Evolutionary conservation across 768 basidiomycete species (phyloP).

Genomic region (Tylopilus vinaceipallidus): DNA sequence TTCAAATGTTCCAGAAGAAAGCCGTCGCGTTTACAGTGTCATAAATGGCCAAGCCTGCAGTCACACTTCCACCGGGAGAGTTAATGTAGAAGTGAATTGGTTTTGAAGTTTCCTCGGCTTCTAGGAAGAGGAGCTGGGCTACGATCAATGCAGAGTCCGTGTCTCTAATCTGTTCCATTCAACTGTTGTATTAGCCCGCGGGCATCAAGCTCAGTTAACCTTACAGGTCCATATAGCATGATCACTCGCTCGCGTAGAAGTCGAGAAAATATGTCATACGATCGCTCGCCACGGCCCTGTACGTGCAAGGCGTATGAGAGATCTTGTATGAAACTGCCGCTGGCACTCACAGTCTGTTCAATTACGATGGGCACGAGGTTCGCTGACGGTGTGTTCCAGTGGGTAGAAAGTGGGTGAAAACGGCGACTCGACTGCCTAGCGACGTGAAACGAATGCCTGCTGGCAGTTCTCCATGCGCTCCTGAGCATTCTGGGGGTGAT

Average conservation of each 20-base stretch:
- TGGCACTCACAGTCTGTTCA: conserved; percentile 73
- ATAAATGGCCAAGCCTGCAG: conserved; percentile 94
- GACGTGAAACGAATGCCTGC: conserved; percentile 13
- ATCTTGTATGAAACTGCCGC: conserved; percentile 4
- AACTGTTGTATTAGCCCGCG: conserved; percentile 9
- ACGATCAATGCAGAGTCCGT: conserved; percentile 85
- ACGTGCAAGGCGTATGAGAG: conserved; percentile 16
- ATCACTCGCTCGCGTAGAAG: conserved; percentile 91
- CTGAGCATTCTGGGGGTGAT: conserved; percentile 27
- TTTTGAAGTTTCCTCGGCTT: conserved; percentile 91
- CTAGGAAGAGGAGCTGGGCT: conserved; percentile 91
- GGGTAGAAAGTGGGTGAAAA: conserved; percentile 55
- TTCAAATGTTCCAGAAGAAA: conserved; percentile 6
- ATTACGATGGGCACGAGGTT: conserved; percentile 90
- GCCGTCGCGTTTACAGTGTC: conserved; percentile 71
- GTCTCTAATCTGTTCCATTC: conserved; percentile 70
- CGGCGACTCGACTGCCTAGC: conserved; percentile 33
- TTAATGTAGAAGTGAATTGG: conserved; percentile 98
- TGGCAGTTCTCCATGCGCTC: conserved; percentile 24
- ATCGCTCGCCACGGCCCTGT: conserved; percentile 82
- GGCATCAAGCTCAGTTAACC: conserved; percentile 28
- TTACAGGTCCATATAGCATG: conserved; percentile 90
- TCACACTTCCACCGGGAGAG: conserved; percentile 94
- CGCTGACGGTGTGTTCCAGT: conserved; percentile 46
- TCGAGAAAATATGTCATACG: conserved; percentile 95